Percentiles rank a stretch among this genome's conserved stretches.
Conservation (phyloP, 2,329 filamentous ascomycete genomes). For the Ascochyta rabiei region DNA sequence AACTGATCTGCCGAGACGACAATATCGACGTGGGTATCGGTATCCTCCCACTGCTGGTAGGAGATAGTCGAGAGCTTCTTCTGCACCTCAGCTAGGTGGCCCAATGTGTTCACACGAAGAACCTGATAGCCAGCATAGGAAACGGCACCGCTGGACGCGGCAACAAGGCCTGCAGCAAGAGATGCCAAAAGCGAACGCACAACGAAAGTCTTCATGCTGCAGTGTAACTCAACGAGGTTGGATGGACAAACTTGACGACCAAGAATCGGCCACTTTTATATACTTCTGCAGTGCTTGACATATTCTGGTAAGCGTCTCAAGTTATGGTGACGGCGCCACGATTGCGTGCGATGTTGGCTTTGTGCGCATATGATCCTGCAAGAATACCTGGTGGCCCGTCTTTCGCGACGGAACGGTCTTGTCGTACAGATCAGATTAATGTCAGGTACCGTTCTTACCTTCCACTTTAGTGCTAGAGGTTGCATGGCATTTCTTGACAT, state of each 20-base stretch:
- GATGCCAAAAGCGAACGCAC: constrained; percentile 4
- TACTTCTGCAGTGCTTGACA: not conserved
- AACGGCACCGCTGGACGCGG: constrained; percentile 24
- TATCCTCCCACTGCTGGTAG: constrained; percentile 44
- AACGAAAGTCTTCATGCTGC: constrained; percentile 7
- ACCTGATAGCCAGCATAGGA: constrained; percentile 50
- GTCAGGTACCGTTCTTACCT: constrained; percentile 9
- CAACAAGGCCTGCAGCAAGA: constrained; percentile 10
- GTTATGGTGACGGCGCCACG: constrained; percentile 1
- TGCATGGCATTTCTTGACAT: constrained; percentile 18
- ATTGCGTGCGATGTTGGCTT: constrained; percentile 10
- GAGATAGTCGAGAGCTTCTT: constrained; percentile 43
- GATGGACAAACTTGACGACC: not conserved
- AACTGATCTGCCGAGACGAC: constrained; percentile 48
- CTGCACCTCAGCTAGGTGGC: constrained; percentile 39
- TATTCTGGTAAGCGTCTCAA: not conserved
- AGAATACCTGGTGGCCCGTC: not conserved
- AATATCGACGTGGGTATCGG: constrained; percentile 47
- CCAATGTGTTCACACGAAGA: constrained; percentile 42
- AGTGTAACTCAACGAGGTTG: not conserved
- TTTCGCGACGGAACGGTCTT: not conserved
- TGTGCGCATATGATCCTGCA: not conserved
- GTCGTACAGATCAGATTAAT: constrained; percentile 2
- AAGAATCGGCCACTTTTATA: not conserved
- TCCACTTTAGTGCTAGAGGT: constrained; percentile 10